These are phyloP conservation scores for Paxillus rubicundulus DNA, from an alignment of 768 basidiomycete species.

Conservation along the genomic window DNA sequence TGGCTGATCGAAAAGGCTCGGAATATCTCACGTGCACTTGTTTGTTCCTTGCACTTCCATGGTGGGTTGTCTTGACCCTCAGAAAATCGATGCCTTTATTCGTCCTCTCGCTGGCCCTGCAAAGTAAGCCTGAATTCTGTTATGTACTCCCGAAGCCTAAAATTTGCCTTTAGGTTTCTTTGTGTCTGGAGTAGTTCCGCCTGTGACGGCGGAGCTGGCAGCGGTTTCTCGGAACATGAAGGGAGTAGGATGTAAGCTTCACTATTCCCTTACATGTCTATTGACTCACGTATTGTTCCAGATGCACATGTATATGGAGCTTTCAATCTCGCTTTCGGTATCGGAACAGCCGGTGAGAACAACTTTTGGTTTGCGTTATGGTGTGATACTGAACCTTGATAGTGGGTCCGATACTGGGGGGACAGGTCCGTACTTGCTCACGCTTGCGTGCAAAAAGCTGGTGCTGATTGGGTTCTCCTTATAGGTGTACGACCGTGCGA, in stretches of 20 bases:
- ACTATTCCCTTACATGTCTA: not conserved
- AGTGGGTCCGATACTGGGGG: slow-evolving; percentile 73
- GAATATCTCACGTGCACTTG: slow-evolving; percentile 51
- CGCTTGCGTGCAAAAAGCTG: not conserved
- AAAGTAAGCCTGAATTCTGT: slow-evolving; percentile 42
- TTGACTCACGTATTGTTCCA: slow-evolving; percentile 23
- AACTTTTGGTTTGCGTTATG: not conserved
- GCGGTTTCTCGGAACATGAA: slow-evolving; percentile 51
- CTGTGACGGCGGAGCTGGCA: slow-evolving; percentile 66
- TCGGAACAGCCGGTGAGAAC: slow-evolving; percentile 57
- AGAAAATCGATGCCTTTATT: slow-evolving; percentile 47
- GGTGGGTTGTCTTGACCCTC: slow-evolving; percentile 58
- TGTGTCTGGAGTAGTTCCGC: slow-evolving; percentile 55
- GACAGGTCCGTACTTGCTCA: slow-evolving; percentile 46
- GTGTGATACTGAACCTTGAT: slow-evolving; percentile 3
- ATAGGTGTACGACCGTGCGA: slow-evolving; percentile 58
- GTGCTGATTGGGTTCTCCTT: slow-evolving; percentile 5
- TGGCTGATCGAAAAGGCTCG: slow-evolving; percentile 54
- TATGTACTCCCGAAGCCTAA: not conserved
- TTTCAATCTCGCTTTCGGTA: slow-evolving; percentile 68
- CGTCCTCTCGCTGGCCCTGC: slow-evolving; percentile 41
- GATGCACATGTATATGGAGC: slow-evolving; percentile 75
- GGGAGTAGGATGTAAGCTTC: slow-evolving; percentile 64
- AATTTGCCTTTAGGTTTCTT: slow-evolving; percentile 50
- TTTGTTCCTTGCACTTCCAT: slow-evolving; percentile 56